phyloP scores from a whole-genome alignment of 768 basidiomycete genomes.

The Boletellus emodensis region DNA sequence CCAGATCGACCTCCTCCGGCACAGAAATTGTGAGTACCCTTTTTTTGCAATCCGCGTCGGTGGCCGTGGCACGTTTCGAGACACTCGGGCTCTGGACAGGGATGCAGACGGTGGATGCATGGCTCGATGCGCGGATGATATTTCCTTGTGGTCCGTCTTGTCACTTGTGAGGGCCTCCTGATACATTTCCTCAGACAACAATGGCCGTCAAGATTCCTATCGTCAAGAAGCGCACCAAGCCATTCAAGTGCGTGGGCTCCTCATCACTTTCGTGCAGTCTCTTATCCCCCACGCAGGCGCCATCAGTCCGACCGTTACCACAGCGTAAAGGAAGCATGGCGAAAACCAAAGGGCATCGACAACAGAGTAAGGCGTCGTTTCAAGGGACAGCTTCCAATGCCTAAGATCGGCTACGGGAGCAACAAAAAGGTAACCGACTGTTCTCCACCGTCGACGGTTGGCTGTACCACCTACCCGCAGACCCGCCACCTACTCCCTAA shows the following conservation, averaged over 20 bases:
- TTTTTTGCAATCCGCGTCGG: background rate
- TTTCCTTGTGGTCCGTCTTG: background rate
- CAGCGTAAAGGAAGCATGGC: slow-evolving; percentile 96
- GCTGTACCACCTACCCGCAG: slow-evolving; percentile 31
- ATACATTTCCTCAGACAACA: slow-evolving; percentile 26
- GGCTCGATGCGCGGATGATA: slow-evolving; percentile 20
- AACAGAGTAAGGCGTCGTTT: slow-evolving; percentile 94
- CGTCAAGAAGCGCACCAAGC: slow-evolving; percentile 96
- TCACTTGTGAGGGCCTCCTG: slow-evolving; percentile 8
- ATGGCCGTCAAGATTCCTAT: slow-evolving; percentile 60
- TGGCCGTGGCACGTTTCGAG: background rate
- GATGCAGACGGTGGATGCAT: slow-evolving; percentile 21
- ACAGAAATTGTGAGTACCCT: slow-evolving; percentile 50
- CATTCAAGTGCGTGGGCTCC: slow-evolving; percentile 80
- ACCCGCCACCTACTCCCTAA: slow-evolving; percentile 95
- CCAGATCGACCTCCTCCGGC: slow-evolving; percentile 45
- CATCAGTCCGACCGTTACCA: slow-evolving; percentile 99
- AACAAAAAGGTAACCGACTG: slow-evolving; percentile 65
- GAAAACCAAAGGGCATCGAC: slow-evolving; percentile 99
- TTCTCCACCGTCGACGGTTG: background rate
- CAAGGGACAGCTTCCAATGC: slow-evolving; percentile 96
- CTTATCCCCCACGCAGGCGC: slow-evolving; percentile 54
- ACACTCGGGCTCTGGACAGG: background rate
- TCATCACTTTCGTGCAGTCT: slow-evolving; percentile 1
- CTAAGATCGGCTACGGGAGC: slow-evolving; percentile 81